These are phyloP conservation scores for Picochlorum sp. DNA, from an alignment of 139 green algal genomes.

Conservation along the genomic window DNA sequence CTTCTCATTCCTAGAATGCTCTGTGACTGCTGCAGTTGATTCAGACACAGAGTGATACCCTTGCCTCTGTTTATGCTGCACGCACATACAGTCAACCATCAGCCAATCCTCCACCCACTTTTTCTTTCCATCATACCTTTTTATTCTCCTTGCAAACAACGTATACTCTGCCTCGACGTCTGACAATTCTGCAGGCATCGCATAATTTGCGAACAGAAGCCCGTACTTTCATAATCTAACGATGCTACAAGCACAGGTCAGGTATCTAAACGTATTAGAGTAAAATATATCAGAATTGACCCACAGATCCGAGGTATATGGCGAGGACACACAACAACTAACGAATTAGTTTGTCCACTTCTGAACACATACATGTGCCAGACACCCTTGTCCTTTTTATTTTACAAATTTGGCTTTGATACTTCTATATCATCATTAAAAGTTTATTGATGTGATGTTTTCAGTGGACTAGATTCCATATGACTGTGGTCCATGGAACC, in stretches of 20 bases:
- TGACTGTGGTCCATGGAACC: too few species aligned
- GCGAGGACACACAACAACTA: too few species aligned
- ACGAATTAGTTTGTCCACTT: too few species aligned
- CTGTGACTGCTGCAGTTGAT: neutral
- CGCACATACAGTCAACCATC: neutral
- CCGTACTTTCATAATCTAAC: conserved; percentile 44
- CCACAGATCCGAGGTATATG: too few species aligned
- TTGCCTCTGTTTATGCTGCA: conserved; percentile 49
- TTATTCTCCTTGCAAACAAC: conserved; percentile 49
- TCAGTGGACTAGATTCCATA: too few species aligned
- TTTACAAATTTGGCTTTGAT: too few species aligned
- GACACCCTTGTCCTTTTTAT: too few species aligned
- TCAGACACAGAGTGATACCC: conserved; percentile 28
- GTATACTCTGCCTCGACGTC: conserved; percentile 42
- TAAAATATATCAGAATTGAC: neutral
- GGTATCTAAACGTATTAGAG: neutral
- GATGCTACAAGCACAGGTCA: neutral
- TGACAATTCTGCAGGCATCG: conserved; percentile 51
- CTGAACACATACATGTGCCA: too few species aligned
- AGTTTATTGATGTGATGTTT: too few species aligned
- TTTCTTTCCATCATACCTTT: conserved; percentile 24
- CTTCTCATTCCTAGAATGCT: neutral
- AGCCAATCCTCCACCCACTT: neutral
- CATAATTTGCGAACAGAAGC: conserved; percentile 47
- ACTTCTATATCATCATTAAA: too few species aligned